phyloP scores from a whole-genome alignment of 2,329 filamentous ascomycete genomes.

The Penicillium sp. region DNA sequence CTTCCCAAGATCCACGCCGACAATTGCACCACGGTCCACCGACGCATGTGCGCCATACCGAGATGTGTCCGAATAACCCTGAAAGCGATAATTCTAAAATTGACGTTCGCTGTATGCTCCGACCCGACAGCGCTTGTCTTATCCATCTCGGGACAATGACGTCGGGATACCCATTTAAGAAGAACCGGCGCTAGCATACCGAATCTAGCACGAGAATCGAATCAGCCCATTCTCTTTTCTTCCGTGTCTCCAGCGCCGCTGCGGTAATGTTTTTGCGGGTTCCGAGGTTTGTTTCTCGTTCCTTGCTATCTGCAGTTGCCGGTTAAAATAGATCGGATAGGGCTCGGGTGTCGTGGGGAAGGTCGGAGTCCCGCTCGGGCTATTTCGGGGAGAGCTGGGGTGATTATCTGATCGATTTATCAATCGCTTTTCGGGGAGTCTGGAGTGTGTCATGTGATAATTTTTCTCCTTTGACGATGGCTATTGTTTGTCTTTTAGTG shows the following conservation, averaged over 20 bases:
- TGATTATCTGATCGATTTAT: constrained; percentile 8
- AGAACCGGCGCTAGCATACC: background rate
- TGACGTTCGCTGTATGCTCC: background rate
- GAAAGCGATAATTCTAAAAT: background rate
- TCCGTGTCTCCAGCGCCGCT: background rate
- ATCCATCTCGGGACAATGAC: background rate
- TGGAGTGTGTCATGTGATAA: background rate
- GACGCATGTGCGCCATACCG: background rate
- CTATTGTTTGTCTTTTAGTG: background rate
- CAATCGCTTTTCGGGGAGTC: background rate
- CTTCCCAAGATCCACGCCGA: background rate
- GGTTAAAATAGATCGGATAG: background rate
- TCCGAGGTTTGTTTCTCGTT: background rate
- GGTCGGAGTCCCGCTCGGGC: constrained; percentile 3
- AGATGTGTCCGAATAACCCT: background rate
- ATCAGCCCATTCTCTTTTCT: background rate
- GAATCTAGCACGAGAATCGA: background rate
- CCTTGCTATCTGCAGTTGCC: background rate
- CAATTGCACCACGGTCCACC: background rate
- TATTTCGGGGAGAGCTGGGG: background rate
- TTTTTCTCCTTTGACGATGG: background rate
- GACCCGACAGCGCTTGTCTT: background rate
- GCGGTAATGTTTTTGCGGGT: background rate
- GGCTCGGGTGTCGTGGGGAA: background rate
- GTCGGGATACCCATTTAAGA: background rate